Conservation (phyloP, 306 rosid species). For the Prunus mongolica region DNA sequence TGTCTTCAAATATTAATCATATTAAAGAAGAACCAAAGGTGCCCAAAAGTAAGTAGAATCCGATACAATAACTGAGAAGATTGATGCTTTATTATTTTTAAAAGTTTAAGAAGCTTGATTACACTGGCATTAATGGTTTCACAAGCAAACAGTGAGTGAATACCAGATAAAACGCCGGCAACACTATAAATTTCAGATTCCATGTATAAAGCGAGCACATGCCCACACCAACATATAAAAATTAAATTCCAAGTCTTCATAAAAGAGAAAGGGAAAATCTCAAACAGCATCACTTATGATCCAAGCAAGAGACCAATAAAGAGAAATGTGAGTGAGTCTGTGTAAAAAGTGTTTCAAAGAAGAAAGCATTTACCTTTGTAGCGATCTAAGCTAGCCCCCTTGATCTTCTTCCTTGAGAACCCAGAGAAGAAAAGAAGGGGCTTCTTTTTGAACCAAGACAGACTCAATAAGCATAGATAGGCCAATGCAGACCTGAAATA, state of each 20-base stretch:
- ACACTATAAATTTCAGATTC: constrained; percentile 27
- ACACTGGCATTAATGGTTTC: constrained; percentile 21
- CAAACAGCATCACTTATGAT: constrained; percentile 74
- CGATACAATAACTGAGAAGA: not conserved
- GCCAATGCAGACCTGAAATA: constrained; percentile 36
- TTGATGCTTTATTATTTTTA: not conserved
- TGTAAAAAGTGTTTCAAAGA: constrained; percentile 34
- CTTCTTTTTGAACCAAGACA: constrained; percentile 41
- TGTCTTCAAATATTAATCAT: constrained; percentile 13
- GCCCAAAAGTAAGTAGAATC: not conserved
- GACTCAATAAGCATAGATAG: constrained; percentile 60
- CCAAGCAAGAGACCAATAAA: constrained; percentile 70
- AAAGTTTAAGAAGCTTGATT: constrained; percentile 14
- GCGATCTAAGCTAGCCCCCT: constrained; percentile 54
- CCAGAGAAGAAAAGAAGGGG: constrained; percentile 53
- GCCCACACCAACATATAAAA: constrained; percentile 24
- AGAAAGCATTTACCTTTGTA: constrained; percentile 68
- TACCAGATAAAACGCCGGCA: constrained; percentile 22
- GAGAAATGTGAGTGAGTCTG: constrained; percentile 31
- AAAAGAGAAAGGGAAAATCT: constrained; percentile 22
- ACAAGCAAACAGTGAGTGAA: constrained; percentile 20
- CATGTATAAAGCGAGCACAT: constrained; percentile 30
- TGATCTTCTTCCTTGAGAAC: constrained; percentile 59
- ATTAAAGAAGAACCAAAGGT: constrained; percentile 5
- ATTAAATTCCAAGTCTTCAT: constrained; percentile 29